These are phyloP conservation scores for Sarocladiaceae sp. DNA, from an alignment of 2,329 filamentous ascomycete species.

Conservation along the genomic window DNA sequence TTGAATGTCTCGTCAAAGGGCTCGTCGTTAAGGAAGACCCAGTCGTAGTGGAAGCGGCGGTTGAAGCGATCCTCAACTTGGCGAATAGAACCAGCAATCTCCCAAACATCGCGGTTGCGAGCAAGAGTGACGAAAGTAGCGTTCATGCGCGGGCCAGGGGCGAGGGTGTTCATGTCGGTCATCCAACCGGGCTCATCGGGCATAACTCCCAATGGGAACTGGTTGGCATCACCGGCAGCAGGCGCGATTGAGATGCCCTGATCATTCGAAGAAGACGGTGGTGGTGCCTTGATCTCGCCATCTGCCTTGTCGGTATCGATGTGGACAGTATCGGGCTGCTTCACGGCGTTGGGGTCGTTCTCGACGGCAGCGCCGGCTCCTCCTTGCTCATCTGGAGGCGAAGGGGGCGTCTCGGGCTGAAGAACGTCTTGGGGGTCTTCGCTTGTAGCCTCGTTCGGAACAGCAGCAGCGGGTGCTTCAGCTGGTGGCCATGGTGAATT, in stretches of 20 bases:
- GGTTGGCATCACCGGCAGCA: constrained; percentile 22
- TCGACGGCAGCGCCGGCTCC: background rate
- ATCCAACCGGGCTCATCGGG: constrained; percentile 51
- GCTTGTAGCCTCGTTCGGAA: background rate
- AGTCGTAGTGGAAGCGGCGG: constrained; percentile 93
- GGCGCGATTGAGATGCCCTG: constrained; percentile 17
- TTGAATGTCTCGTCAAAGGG: constrained; percentile 93
- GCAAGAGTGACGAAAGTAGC: constrained; percentile 96
- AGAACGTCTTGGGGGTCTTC: constrained; percentile 8
- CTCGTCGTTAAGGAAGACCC: constrained; percentile 97
- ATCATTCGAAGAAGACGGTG: background rate
- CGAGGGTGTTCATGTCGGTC: constrained; percentile 42
- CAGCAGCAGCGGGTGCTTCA: background rate
- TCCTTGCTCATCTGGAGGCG: constrained; percentile 4
- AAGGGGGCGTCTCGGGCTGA: constrained; percentile 2
- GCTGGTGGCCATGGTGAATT: constrained; percentile 9
- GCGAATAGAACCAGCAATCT: constrained; percentile 92
- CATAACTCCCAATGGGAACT: constrained; percentile 47
- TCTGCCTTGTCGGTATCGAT: constrained; percentile 5
- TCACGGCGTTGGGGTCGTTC: constrained; percentile 1
- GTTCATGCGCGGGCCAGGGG: constrained; percentile 76
- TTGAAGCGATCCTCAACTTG: constrained; percentile 99
- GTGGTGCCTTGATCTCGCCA: constrained; percentile 6
- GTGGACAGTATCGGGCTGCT: constrained; percentile 5
- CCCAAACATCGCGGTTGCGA: constrained; percentile 91